Percentiles rank a stretch among this genome's conserved stretches.
Evolutionary conservation across 2,329 filamentous ascomycete genomes (phyloP).

Genomic region (Thyridium curvatum): DNA sequence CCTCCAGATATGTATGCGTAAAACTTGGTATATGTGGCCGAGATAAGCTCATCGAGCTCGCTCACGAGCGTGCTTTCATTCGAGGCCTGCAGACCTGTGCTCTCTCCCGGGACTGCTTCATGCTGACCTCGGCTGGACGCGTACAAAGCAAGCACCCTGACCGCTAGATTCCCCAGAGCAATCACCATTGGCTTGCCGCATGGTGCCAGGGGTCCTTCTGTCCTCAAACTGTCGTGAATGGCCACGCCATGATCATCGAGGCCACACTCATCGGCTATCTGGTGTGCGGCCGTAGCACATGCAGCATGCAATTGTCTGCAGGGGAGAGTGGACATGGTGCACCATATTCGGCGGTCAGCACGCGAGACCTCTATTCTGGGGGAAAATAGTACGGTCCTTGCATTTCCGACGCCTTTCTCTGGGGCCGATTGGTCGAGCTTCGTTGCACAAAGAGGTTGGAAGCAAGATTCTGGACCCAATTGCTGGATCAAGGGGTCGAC

Average conservation of each 20-base stretch:
- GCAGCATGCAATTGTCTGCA: conserved; percentile 3
- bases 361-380: too few species aligned
- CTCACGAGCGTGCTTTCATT: conserved; percentile 20
- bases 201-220: conserved; percentile 1
- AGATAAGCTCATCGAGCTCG: conserved; percentile 50
- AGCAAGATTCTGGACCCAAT: too few species aligned
- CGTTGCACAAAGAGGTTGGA: too few species aligned
- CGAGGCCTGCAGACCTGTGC: neutral
- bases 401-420: too few species aligned
- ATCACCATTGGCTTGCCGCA: conserved; percentile 13
- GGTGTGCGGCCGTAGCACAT: conserved; percentile 8
- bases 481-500: too few species aligned
- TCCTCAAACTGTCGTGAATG: neutral
- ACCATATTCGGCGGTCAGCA: too few species aligned
- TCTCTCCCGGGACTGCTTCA: neutral
- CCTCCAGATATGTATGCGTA: conserved; percentile 64
- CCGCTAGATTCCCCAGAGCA: conserved; percentile 14
- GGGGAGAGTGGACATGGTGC: too few species aligned
- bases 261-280: conserved; percentile 6
- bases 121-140: neutral
- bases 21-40: conserved; percentile 58
- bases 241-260: neutral
- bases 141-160: conserved; percentile 5
- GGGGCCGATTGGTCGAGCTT: too few species aligned
- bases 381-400: too few species aligned